These are phyloP conservation scores for Aquilaria sinensis DNA, from an alignment of 345 rosid species.

Conservation along the genomic window DNA sequence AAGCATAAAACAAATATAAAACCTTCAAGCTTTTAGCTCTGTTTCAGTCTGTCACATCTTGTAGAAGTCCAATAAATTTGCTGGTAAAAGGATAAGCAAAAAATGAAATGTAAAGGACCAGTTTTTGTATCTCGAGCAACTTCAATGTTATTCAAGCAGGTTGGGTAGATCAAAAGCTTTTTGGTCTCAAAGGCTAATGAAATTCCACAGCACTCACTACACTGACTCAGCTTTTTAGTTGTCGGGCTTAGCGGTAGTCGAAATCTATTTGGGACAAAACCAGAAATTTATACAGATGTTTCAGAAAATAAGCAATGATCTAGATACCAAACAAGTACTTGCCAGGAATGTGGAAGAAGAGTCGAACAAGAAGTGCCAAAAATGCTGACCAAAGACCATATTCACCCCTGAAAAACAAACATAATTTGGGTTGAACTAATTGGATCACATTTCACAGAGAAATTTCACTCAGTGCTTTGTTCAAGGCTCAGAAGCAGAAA, in stretches of 20 bases:
- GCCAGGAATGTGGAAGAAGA: constrained; percentile 88
- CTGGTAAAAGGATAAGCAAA: not conserved
- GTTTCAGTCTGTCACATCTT: not conserved
- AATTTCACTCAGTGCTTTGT: too few species aligned
- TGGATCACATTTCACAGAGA: too few species aligned
- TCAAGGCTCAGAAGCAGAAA: too few species aligned
- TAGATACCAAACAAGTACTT: constrained; percentile 10
- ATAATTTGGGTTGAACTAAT: constrained; percentile 5
- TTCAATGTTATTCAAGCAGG: too few species aligned
- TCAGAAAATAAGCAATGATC: too few species aligned
- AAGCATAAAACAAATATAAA: not conserved
- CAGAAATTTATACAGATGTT: too few species aligned
- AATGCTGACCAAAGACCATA: constrained; percentile 89
- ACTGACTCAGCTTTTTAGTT: too few species aligned
- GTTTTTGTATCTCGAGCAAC: too few species aligned
- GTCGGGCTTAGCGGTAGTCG: not conserved
- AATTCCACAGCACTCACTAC: too few species aligned
- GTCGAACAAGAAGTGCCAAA: constrained; percentile 72
- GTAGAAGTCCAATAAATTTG: not conserved
- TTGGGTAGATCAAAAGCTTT: too few species aligned
- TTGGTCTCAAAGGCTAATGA: too few species aligned
- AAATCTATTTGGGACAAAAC: too few species aligned
- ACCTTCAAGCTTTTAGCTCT: not conserved
- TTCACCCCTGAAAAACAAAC: constrained; percentile 59
- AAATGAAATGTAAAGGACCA: not conserved